Base-by-base conservation (phyloP, 768 basidiomycete species). In the Vararia minispora region DNA sequence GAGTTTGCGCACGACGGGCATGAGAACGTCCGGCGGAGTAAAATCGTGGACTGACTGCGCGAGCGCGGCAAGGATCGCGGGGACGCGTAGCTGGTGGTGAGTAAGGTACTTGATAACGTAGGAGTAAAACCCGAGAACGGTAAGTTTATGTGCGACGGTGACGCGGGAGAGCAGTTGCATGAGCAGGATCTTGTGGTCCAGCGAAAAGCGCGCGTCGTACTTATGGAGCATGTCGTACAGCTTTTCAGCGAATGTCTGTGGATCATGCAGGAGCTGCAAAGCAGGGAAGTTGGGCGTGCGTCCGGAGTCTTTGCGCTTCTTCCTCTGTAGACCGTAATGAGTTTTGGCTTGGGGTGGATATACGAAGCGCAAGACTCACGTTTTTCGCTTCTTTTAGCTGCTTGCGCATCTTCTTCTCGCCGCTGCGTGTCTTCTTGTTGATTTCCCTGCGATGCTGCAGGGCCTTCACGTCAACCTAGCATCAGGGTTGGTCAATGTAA, bases 111-210 rank as follows among this genome's bases (percentile, higher is more conserved):
- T 91, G 63, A 92, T 66, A 58, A 95, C 76, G 64, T 97, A 98
- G 10, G 87, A 87, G 66, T 99, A 99, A 61, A 97, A 95, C 2
- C 81, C 75, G 29, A 98, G 79, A 27, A 98, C 79, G 55, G 82
- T 90, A 40, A 94, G 77, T 58, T 90, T 92, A 65, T 98, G 92
- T 2, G 73, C 64, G 21, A 88, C 88, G 76, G 90, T 91, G 25
- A 97, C 83, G 33, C 95, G 79, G 4, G 90, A 85, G 31, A 98
- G 74, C 35, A 99, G 80, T 55, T 95, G 90, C 89, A 98, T 94
- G 56, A 97, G 68, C 45, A 98, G 71, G 40, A 99, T 83, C 62
- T 95, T 97, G 68, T 98, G 95, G 50, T 97, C 92, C 41, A 98
- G 73, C 23, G 88, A 85, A 55, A 88, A 90, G n/a, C 83, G 83